Percentiles rank a stretch among this genome's conserved stretches.
These are phyloP conservation scores for Ulota crispa DNA, from an alignment of 225 moss, liverwort and hornwort species.

Conservation along the genomic window DNA sequence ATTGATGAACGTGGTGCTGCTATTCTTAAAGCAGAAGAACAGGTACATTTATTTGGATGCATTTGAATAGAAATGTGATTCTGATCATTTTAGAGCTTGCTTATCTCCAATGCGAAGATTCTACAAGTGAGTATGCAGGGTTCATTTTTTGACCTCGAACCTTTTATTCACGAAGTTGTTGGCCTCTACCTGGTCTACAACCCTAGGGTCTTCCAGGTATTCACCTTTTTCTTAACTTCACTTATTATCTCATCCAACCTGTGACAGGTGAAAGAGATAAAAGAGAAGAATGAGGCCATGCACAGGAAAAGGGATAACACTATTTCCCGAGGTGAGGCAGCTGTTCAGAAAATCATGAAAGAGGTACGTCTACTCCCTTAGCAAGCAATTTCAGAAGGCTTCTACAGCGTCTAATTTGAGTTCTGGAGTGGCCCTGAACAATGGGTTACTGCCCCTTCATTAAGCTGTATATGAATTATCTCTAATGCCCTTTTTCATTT, in stretches of 20 bases:
- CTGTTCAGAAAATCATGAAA: slow-evolving; percentile 53
- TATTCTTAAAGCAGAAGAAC: slow-evolving; percentile 50
- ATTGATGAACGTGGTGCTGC: slow-evolving; percentile 55
- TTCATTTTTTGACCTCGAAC: slow-evolving; percentile 1
- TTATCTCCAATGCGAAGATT: neutral
- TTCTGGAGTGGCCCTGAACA: neutral
- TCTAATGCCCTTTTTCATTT: neutral
- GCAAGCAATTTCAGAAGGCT: neutral
- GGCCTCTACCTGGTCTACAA: neutral
- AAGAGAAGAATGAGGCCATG: slow-evolving; percentile 39
- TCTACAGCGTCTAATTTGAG: neutral
- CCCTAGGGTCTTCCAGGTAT: neutral
- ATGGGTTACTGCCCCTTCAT: neutral
- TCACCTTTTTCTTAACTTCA: neutral
- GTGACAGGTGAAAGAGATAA: slow-evolving; percentile 47
- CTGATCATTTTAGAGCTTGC: slow-evolving; percentile 2
- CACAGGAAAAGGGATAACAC: slow-evolving; percentile 42
- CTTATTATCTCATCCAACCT: slow-evolving; percentile 2
- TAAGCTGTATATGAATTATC: neutral
- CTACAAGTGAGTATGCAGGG: neutral
- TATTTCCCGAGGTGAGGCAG: slow-evolving; percentile 52
- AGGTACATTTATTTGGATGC: slow-evolving; percentile 29
- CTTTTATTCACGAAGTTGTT: slow-evolving; percentile 3
- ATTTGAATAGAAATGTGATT: neutral
- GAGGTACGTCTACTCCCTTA: slow-evolving; percentile 33